A percentile compares a stretch with the other conserved stretches of the same genome.
Conservation (phyloP, 2,329 filamentous ascomycete species). For the Fusarium temperatum region DNA sequence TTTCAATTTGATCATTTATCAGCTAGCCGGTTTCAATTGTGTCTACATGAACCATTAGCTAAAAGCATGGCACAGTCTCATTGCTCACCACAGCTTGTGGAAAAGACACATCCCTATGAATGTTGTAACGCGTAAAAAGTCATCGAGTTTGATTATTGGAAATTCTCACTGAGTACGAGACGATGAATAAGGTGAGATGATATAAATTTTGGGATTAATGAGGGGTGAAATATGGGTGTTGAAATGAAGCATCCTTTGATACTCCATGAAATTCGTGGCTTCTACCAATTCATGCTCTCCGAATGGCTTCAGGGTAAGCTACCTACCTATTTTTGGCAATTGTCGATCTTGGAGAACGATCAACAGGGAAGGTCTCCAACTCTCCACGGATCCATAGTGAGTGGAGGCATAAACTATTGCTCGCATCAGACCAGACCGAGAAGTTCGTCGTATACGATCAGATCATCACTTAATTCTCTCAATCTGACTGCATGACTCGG, state of each 20-base stretch:
- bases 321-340: neutral
- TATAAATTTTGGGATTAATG: no score
- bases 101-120: neutral
- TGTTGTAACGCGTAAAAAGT: accelerated
- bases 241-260: neutral
- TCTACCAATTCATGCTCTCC: no score
- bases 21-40: no score
- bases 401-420: slow-evolving; percentile 16
- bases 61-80: no score
- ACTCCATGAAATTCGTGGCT: neutral
- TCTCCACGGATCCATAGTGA: slow-evolving; percentile 14
- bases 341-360: slow-evolving; percentile 10
- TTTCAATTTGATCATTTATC: no score
- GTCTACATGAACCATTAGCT: no score
- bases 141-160: neutral
- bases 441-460: neutral
- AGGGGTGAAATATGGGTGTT: neutral
- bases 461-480: slow-evolving; percentile 2
- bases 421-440: neutral
- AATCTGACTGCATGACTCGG: slow-evolving; percentile 13
- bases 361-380: slow-evolving; percentile 9
- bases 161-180: no score
- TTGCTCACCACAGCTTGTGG: neutral
- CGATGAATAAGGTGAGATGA: neutral
- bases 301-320: slow-evolving; percentile 2